Base-by-base conservation (phyloP, 2,329 filamentous ascomycete genomes). In the Emericellopsis atlantica region DNA sequence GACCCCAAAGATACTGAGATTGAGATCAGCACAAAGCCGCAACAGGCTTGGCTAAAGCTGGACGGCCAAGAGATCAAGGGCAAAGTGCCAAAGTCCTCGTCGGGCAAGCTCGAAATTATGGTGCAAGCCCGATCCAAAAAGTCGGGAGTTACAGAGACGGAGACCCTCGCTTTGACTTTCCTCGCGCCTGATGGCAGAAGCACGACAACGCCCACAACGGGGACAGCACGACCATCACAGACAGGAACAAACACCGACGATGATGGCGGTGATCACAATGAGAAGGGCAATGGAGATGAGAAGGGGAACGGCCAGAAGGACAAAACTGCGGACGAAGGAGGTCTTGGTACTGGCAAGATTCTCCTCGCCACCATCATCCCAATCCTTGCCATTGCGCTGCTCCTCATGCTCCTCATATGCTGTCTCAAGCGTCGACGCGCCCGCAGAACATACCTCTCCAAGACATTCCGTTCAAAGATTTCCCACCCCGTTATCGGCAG, bases 321-420 rank as follows among this genome's bases (percentile, higher is more conserved):
- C 6, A 43, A 45, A 18, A 37, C 46, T 11, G 35, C 42, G 11
- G 39, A 44, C 32, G 32, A 42, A n/a, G 45, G 46, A 9, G 54
- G 50, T 22, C 36, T 60, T 6, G 54, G 47, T 18, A 62, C 52
- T 4, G 51, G 50, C 18, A 52, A 58, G 4, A 58, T 69, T 18
- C 51, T 70, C 6, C 48, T 69, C 12, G 67, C 65, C 1, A 61
- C 65, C 3, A 57, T 71, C 3, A 52, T 72, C 3, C 67, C 67
- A 3, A 46, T 70, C 12, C 45, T 68, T 1, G 50, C 58, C 16
- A 42, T 64, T 10, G 46, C 58, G 0, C 44, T 63, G 5, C 44
- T 60, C 8, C 45, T 60, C 15, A 49, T 59, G 46, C 44, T 62
- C 3, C 44, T 62, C 6, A 44, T 57, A 18, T 64, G 55, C 43